These are phyloP conservation scores for Fusarium bactridioides DNA, from an alignment of 2,329 filamentous ascomycete species.

Conservation along the genomic window DNA sequence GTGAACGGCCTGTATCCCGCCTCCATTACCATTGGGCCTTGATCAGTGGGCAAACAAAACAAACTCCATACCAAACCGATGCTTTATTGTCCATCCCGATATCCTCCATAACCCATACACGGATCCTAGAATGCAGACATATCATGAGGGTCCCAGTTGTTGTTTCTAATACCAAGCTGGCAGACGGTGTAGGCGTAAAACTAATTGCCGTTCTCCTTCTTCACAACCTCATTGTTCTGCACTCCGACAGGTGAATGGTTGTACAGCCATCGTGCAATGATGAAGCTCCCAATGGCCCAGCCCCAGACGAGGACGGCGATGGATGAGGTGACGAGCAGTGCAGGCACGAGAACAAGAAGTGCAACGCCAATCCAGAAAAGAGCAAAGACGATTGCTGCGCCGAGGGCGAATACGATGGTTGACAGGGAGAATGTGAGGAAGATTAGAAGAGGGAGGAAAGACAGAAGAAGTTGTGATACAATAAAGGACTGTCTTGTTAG, in stretches of 20 bases:
- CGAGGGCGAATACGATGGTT: slow-evolving; percentile 68
- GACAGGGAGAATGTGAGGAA: slow-evolving; percentile 73
- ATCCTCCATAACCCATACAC: slow-evolving; percentile 4
- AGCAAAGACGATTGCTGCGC: slow-evolving; percentile 69
- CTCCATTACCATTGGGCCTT: background rate
- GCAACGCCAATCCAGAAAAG: slow-evolving; percentile 74
- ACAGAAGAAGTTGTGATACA: slow-evolving; percentile 69
- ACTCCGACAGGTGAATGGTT: slow-evolving; percentile 41
- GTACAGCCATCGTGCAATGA: slow-evolving; percentile 58
- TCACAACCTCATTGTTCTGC: slow-evolving; percentile 35
- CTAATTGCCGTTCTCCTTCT: slow-evolving; percentile 36
- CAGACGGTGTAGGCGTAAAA: slow-evolving; percentile 4
- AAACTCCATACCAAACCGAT: background rate
- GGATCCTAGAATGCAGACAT: slow-evolving; percentile 20
- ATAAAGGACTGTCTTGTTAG: slow-evolving; percentile 67
- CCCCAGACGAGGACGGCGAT: slow-evolving; percentile 71
- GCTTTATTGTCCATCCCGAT: background rate
- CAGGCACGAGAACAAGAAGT: slow-evolving; percentile 72
- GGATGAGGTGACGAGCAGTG: slow-evolving; percentile 70
- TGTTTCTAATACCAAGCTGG: background rate
- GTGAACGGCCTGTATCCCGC: background rate
- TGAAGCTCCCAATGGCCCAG: slow-evolving; percentile 70
- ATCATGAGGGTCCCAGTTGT: slow-evolving; percentile 17
- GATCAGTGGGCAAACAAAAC: background rate
- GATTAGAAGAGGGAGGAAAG: slow-evolving; percentile 71